phyloP scores from a whole-genome alignment of 1,284 basidiomycete genomes.

The Tetrapyrgos nigripes region DNA sequence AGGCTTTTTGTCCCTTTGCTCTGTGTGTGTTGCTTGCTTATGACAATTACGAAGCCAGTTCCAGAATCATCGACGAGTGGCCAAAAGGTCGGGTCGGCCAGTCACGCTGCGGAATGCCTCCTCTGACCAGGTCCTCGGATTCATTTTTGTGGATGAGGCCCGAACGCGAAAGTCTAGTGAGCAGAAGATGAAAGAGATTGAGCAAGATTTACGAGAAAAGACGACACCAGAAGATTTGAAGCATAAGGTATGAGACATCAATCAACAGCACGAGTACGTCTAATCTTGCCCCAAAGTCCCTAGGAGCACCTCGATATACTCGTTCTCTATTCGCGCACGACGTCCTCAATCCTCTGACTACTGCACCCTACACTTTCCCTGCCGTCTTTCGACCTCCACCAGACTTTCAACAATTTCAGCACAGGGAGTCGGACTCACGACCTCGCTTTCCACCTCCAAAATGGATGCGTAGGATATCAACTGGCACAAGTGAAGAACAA shows the following conservation, averaged over 20 bases:
- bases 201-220: neutral
- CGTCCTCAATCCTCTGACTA: neutral
- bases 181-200: neutral
- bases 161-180: neutral
- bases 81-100: neutral
- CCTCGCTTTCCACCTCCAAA: neutral
- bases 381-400: neutral
- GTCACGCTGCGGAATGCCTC: neutral
- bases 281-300: neutral
- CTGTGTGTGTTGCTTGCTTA: too few species aligned
- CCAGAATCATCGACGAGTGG: slow-evolving; percentile 16
- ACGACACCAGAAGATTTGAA: neutral
- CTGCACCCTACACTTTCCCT: neutral
- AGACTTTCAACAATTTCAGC: neutral
- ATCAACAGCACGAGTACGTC: neutral
- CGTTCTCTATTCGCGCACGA: neutral
- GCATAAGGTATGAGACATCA: neutral
- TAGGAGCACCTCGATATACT: neutral
- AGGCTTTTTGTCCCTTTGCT: neutral
- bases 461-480: neutral
- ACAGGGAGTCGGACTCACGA: neutral
- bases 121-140: neutral
- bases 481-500: neutral
- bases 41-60: slow-evolving; percentile 11
- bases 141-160: neutral